phyloP scores from a whole-genome alignment of 2,329 filamentous ascomycete genomes.

The Myrmaecium sp. region DNA sequence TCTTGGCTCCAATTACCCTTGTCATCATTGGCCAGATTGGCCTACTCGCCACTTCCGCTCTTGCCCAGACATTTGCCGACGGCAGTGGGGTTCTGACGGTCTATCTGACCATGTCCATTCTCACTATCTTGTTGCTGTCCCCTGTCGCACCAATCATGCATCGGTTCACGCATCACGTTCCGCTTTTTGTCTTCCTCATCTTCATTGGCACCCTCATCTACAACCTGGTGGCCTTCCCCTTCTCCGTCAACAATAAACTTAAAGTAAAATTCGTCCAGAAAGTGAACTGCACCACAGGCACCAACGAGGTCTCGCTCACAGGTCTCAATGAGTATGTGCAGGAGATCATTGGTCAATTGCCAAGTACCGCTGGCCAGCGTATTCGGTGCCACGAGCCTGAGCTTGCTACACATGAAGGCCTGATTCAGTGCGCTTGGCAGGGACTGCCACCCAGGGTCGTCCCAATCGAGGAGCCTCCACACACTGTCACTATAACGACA shows the following conservation, averaged over 20 bases:
- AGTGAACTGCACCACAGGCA: slow-evolving; percentile 55
- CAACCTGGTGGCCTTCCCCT: slow-evolving; percentile 76
- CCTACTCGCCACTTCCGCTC: slow-evolving; percentile 52
- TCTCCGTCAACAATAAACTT: slow-evolving; percentile 60
- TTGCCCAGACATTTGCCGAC: slow-evolving; percentile 71
- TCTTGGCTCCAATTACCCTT: slow-evolving; percentile 62
- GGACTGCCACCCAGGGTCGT: slow-evolving; percentile 51
- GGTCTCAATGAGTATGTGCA: slow-evolving; percentile 20
- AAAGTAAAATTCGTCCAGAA: slow-evolving; percentile 80
- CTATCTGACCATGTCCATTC: slow-evolving; percentile 50
- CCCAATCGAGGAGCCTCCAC: slow-evolving; percentile 13
- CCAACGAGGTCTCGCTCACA: slow-evolving; percentile 43
- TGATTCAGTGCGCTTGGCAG: slow-evolving; percentile 54
- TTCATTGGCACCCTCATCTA: slow-evolving; percentile 66
- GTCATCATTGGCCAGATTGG: slow-evolving; percentile 63
- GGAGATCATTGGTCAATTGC: slow-evolving; percentile 49
- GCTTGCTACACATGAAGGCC: slow-evolving; percentile 28
- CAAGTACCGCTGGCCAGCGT: slow-evolving; percentile 47
- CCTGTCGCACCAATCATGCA: slow-evolving; percentile 76
- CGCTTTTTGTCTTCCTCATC: slow-evolving; percentile 56
- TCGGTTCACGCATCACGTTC: slow-evolving; percentile 67
- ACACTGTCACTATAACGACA: too few relatives aligned
- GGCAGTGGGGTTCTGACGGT: slow-evolving; percentile 56
- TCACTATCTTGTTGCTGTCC: slow-evolving; percentile 55
- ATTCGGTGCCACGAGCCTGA: slow-evolving; percentile 23